Base-by-base conservation (phyloP, 768 basidiomycete species). In the Kwoniella bestiolae region DNA sequence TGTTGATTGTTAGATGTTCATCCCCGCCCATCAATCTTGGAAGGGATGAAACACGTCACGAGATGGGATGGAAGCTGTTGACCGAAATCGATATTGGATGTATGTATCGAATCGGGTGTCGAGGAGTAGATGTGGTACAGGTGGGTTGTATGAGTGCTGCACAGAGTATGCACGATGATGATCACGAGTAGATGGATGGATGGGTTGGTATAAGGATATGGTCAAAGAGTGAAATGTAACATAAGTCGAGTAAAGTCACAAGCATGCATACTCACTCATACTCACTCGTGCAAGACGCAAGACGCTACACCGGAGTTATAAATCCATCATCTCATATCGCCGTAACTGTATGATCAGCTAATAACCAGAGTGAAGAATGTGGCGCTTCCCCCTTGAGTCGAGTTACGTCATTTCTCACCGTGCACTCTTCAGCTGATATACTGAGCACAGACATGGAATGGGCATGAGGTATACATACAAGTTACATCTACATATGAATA, bases 1-100 rank as follows among this genome's bases (percentile, higher is more conserved):
- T 38, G 29, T 38, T 32, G 47, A 47, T 32, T 41, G 31, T 69
- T 55, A 69, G 56, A 58, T 57, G 52, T 65, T 58, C 68, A 69
- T 69, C 68, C 63, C 68, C 68, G 49, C 51, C 31, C 38, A 18
- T n/a, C 16, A 53, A 60, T 47, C 25, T 23, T 57, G 49, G 55
- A 56, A 64, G 52, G 52, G 59, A 51, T 29, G 56, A 28, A 55
- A 65, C 50, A 59, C 51, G 61, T 59, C 67, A 59, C 49, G 46
- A 51, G 60, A 28, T 45, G 45, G 28, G 25, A 46, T 11, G 46
- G 11, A 21, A 25, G 46, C n/a, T 3, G n/a, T 47, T 47, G 46
- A 47, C 9, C 46, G 23, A 2, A 23, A 25, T 9, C 23, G 25
- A 21, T 25, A 21, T 14, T 47, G 46, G 23, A 25, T 47, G 46